phyloP scores from a whole-genome alignment of 345 rosid genomes.

The Schrenkiella parvula region DNA sequence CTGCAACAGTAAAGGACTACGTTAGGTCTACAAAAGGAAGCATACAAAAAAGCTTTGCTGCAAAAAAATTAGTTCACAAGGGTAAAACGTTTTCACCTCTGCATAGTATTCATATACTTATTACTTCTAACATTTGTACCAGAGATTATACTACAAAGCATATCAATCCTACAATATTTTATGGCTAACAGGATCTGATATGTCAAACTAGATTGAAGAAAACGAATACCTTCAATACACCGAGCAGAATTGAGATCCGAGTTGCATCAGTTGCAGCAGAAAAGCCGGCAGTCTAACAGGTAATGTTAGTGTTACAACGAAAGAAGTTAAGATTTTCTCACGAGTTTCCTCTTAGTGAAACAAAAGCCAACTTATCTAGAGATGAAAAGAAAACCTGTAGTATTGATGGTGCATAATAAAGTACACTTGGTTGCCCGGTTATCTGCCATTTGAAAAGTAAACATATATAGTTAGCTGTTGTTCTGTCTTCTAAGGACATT shows the following conservation, averaged over 20 bases:
- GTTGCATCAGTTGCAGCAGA: conserved; percentile 97
- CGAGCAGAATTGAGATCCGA: conserved; percentile 86
- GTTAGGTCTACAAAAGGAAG: not conserved
- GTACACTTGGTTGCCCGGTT: conserved; percentile 98
- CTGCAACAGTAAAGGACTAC: conserved; percentile 37
- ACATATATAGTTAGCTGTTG: not conserved
- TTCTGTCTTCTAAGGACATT: not conserved
- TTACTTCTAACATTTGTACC: not conserved
- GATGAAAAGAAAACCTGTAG: conserved; percentile 53
- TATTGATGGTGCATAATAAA: conserved; percentile 91
- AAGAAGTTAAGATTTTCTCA: conserved; percentile 7
- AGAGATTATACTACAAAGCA: conserved; percentile 7
- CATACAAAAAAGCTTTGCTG: not conserved
- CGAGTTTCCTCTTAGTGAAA: not conserved
- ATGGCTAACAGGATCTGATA: not conserved
- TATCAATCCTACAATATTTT: not conserved
- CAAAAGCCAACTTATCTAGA: conserved; percentile 3
- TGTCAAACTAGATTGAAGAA: not conserved
- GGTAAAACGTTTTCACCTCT: not conserved
- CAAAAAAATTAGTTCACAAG: not conserved
- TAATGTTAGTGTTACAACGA: conserved; percentile 14
- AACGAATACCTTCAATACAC: conserved; percentile 64
- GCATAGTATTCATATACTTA: not conserved
- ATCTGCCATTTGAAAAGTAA: conserved; percentile 43
- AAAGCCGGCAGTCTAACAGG: conserved; percentile 84